Base-by-base conservation (phyloP, 169 alveolate species). In the Eimeria falciformis region DNA sequence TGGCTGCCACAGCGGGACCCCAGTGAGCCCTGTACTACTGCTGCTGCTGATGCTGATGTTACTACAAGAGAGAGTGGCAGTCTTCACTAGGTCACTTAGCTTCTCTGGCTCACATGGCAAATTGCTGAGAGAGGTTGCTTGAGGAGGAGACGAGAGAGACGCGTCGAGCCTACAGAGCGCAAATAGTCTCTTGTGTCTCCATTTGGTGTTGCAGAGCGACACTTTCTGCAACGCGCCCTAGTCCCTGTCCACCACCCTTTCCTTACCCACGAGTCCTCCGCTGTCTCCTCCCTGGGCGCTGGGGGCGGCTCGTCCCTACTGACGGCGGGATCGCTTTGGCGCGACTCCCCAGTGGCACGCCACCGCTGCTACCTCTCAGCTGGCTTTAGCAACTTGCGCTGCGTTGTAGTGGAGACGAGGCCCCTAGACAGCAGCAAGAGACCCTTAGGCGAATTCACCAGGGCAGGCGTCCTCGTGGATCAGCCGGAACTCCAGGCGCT, bases 1-100 rank as follows among this genome's bases (percentile, higher is more conserved):
- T 71, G 82, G 62, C 85, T 1, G 27, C 62, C 85, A 5, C 43
- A 75, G 55, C 17, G n/a, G 33, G 85, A 75, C 65, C 85, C 85
- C 37, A 45, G 85, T 75, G 17, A 17, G 45, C 37, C 50, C n/a
- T 37, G n/a, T 71, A 56, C 58, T 40, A 25, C 83, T 71, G 83
- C 83, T 46, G 58, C 58, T 40, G 53, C 56, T 71, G 53, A 29
- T 71, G 83, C 83, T 37, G 58, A 5, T 71, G 79, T 4, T 29
- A 45, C 79, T 68, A n/a, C 33, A 11, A 7, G n/a, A 14, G 62
- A 50, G 62, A 50, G n/a, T n/a, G n/a, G n/a, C n/a, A n/a, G n/a
- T n/a, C n/a, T n/a, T n/a, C n/a, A n/a, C n/a, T n/a, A n/a, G n/a
- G n/a, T n/a, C n/a, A n/a, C n/a, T n/a, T n/a, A n/a, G n/a, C n/a